phyloP scores from a whole-genome alignment of 192 early-diverging fungal genomes.

The Ambispora gerdemannii region DNA sequence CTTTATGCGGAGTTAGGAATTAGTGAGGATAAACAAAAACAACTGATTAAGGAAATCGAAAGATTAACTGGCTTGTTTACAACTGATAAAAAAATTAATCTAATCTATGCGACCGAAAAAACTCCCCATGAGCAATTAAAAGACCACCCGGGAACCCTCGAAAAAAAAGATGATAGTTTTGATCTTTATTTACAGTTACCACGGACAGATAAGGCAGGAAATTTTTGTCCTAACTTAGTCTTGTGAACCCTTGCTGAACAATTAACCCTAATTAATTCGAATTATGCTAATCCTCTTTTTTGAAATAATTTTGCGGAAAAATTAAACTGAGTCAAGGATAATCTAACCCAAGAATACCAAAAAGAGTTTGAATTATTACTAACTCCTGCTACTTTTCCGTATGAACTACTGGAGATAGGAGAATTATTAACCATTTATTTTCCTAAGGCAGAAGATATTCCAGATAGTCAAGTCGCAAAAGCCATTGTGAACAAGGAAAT shows the following conservation, averaged over 20 bases:
- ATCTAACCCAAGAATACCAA: conserved; percentile 1
- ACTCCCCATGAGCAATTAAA: not conserved
- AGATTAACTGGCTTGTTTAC: not conserved
- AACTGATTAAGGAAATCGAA: conserved; percentile 4
- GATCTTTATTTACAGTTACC: not conserved
- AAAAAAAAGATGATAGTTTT: not conserved
- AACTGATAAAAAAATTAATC: not conserved
- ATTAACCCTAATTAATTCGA: not conserved
- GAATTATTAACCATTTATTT: conserved; percentile 1
- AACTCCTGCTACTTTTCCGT: not conserved
- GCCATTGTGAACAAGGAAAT: not conserved
- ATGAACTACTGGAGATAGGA: not conserved
- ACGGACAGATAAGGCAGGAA: not conserved
- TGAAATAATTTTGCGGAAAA: not conserved
- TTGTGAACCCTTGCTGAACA: not conserved
- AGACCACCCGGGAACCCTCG: not conserved
- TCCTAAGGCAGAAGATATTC: conserved; percentile 9
- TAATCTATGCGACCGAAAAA: not conserved
- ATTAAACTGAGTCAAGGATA: conserved; percentile 1
- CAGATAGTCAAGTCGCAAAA: not conserved
- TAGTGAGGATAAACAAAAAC: conserved; percentile 1
- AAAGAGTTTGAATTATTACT: not conserved
- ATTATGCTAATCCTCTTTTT: not conserved
- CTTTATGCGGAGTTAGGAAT: conserved; percentile 9
- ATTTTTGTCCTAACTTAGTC: conserved; percentile 10